Evolutionary conservation across 768 basidiomycete species (phyloP).

Genomic region (Lactarius vividus): DNA sequence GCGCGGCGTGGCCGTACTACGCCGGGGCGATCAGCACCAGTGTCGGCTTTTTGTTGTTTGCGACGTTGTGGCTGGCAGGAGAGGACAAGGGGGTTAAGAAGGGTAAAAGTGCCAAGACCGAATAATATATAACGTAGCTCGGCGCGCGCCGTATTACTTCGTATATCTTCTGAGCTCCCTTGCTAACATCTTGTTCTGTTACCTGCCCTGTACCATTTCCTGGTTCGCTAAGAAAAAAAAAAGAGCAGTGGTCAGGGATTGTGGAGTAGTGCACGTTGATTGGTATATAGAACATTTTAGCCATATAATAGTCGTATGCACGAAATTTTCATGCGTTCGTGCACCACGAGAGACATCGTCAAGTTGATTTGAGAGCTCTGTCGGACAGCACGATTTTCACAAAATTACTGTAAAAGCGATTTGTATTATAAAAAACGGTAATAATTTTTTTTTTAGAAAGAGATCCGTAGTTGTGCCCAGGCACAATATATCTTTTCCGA

Average conservation of each 20-base stretch:
- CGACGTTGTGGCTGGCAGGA: conserved; percentile 81
- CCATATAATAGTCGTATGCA: not conserved
- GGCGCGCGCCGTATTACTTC: not conserved
- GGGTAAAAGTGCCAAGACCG: conserved; percentile 37
- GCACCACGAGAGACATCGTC: not conserved
- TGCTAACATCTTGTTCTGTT: not conserved
- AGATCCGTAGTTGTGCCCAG: too few species aligned
- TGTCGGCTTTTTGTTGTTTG: conserved; percentile 81
- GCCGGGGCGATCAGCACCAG: conserved; percentile 86
- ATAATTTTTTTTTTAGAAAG: too few species aligned
- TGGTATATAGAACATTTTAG: not conserved
- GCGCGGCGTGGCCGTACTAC: conserved; percentile 96
- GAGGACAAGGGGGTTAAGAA: conserved; percentile 67
- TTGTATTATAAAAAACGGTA: too few species aligned
- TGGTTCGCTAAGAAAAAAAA: not conserved
- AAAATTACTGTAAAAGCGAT: too few species aligned
- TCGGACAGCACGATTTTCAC: too few species aligned
- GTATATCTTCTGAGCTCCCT: not conserved
- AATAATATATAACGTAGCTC: conserved; percentile 27
- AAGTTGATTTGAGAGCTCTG: too few species aligned
- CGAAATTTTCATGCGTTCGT: not conserved
- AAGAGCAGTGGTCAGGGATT: not conserved
- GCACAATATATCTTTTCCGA: too few species aligned
- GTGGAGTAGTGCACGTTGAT: not conserved
- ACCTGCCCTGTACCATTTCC: not conserved